Evolutionary conservation across 345 rosid genomes (phyloP).

Genomic region (Moringa oleifera): DNA sequence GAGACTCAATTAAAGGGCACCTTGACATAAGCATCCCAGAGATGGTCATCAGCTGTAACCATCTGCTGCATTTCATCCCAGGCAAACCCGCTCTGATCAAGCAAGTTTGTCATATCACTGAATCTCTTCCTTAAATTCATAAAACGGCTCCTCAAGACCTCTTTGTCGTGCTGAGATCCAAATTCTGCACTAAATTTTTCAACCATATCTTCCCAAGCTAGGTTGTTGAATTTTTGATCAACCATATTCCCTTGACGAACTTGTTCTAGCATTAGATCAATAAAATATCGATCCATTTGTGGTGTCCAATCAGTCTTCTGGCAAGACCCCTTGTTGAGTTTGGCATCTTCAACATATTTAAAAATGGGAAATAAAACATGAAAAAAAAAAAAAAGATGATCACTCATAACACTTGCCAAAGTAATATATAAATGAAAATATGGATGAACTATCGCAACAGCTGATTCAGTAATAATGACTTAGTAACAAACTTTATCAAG

Average conservation of each 20-base stretch:
- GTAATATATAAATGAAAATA: no score
- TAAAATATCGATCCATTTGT: constrained; percentile 44
- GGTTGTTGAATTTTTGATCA: constrained; percentile 27
- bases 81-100: constrained; percentile 19
- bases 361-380: background rate
- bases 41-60: constrained; percentile 28
- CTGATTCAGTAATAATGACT: no score
- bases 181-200: constrained; percentile 37
- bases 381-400: background rate
- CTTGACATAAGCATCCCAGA: constrained; percentile 40
- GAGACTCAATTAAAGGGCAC: constrained; percentile 20
- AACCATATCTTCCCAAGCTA: constrained; percentile 42
- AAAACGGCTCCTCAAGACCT: constrained; percentile 32
- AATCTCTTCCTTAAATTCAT: constrained; percentile 26
- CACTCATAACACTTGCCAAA: no score
- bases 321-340: constrained; percentile 15
- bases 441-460: no score
- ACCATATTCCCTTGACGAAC: constrained; percentile 36
- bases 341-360: constrained; percentile 26
- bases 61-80: constrained; percentile 28
- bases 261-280: constrained; percentile 43
- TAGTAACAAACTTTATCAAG: no score
- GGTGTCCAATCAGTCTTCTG: constrained; percentile 37
- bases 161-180: constrained; percentile 34
- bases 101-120: constrained; percentile 22